Conservation (phyloP, 306 rosid species). For the Rosa rugosa region DNA sequence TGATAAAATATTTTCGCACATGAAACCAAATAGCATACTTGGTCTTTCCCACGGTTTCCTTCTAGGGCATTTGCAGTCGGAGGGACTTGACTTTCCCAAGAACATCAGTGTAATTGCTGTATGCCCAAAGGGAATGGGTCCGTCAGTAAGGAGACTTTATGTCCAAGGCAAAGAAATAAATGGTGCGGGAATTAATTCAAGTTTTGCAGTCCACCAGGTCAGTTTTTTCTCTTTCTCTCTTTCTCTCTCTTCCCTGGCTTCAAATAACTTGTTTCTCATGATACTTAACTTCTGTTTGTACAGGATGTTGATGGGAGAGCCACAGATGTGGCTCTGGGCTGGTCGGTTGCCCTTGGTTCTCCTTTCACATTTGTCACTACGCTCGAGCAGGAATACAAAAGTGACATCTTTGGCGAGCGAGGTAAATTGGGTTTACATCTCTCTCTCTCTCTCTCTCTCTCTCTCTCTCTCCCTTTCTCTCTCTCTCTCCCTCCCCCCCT, state of each 20-base stretch:
- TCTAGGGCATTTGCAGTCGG: constrained; percentile 92
- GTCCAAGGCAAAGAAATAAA: constrained; percentile 95
- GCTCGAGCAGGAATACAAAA: constrained; percentile 89
- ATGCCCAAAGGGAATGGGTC: constrained; percentile 99
- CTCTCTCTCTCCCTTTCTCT: too few relatives aligned
- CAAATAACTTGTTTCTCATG: background rate
- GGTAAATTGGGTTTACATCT: constrained; percentile 32
- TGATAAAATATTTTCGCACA: constrained; percentile 70
- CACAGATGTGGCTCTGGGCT: constrained; percentile 89
- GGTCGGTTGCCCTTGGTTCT: constrained; percentile 99
- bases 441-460: background rate
- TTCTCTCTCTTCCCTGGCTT: background rate
- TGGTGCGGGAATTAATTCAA: constrained; percentile 97
- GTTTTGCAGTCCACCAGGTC: constrained; percentile 96
- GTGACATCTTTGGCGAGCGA: constrained; percentile 98
- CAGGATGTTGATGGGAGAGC: constrained; percentile 99
- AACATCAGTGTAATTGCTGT: constrained; percentile 92
- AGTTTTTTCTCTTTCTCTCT: background rate
- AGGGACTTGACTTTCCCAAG: constrained; percentile 83
- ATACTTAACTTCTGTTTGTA: constrained; percentile 10
- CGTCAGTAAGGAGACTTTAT: constrained; percentile 95
- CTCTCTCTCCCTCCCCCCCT: too few relatives aligned
- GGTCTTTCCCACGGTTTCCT: constrained; percentile 99
- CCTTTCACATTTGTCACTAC: constrained; percentile 97
- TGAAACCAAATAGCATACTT: constrained; percentile 94